Conservation (phyloP, 2,329 filamentous ascomycete genomes). For the Phaeosphaeria sp. region DNA sequence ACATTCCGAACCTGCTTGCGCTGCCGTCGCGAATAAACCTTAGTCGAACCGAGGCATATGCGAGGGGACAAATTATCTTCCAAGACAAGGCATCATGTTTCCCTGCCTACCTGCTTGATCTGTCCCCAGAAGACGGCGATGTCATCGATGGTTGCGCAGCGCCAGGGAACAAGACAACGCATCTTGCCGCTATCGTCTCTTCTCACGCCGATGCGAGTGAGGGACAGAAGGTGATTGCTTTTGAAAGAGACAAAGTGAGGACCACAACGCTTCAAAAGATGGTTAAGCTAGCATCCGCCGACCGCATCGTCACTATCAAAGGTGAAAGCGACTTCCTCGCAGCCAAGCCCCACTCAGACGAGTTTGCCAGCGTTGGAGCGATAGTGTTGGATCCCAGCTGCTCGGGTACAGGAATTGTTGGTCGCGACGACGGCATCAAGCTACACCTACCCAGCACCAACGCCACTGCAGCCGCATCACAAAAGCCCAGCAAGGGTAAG, state of each 20-base stretch:
- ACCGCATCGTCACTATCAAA: conserved; percentile 70
- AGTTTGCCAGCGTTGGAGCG: conserved; percentile 75
- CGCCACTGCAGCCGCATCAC: conserved; percentile 27
- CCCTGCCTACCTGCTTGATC: conserved; percentile 85
- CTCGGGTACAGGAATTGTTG: conserved; percentile 93
- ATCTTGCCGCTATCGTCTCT: conserved; percentile 78
- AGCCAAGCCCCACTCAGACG: conserved; percentile 68
- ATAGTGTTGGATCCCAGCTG: conserved; percentile 93
- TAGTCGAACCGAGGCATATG: conserved; percentile 76
- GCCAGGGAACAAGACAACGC: conserved; percentile 97
- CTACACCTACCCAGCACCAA: conserved; percentile 57
- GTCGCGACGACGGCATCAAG: conserved; percentile 79
- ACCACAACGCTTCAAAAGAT: conserved; percentile 83
- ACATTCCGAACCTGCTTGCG: conserved; percentile 85
- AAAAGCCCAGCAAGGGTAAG: conserved; percentile 29
- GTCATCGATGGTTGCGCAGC: conserved; percentile 93
- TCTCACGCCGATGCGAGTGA: conserved; percentile 41
- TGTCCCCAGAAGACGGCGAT: conserved; percentile 71
- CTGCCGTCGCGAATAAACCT: conserved; percentile 76
- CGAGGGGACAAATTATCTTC: conserved; percentile 78
- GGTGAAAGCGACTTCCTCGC: conserved; percentile 82
- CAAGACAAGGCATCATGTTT: conserved; percentile 99
- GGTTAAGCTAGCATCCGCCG: conserved; percentile 78
- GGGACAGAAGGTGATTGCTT: conserved; percentile 70
- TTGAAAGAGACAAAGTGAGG: conserved; percentile 76